Evolutionary conservation across 1,139 yeast genomes (phyloP).

Genomic region (Pichia sp.): DNA sequence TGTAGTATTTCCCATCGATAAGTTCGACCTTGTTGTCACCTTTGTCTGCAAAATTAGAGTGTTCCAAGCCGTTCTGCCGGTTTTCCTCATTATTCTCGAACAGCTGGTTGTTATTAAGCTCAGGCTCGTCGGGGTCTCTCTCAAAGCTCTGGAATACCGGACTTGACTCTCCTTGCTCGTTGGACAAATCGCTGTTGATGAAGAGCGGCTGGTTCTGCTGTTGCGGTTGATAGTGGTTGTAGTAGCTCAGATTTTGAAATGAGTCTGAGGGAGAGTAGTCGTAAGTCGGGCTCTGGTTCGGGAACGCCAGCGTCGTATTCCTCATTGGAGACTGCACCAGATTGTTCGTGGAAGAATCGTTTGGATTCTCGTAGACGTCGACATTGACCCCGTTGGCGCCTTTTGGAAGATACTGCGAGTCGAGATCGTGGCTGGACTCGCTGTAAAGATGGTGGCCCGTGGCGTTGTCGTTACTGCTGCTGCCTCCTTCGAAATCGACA

Average conservation of each 20-base stretch:
- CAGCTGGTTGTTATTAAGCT: slow-evolving; percentile 19
- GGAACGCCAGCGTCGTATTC: background rate
- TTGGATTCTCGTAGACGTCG: slow-evolving; percentile 10
- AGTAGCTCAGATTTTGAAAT: slow-evolving; percentile 7
- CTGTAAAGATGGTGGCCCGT: background rate
- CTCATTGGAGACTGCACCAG: slow-evolving; percentile 11
- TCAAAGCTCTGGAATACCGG: slow-evolving; percentile 25
- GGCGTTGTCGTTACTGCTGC: background rate
- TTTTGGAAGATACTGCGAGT: background rate
- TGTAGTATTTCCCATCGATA: slow-evolving; percentile 56
- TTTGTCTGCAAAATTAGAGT: slow-evolving; percentile 25
- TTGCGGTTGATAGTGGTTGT: background rate
- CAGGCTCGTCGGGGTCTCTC: slow-evolving; percentile 31
- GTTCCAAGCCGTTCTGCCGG: slow-evolving; percentile 17
- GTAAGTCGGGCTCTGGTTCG: slow-evolving; percentile 3
- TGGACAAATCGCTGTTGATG: background rate
- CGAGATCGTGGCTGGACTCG: background rate
- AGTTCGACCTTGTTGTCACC: slow-evolving; percentile 30
- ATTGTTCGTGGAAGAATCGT: slow-evolving; percentile 7
- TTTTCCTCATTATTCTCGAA: slow-evolving; percentile 14
- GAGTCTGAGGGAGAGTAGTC: slow-evolving; percentile 15
- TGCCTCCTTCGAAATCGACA: background rate
- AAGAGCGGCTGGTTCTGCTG: slow-evolving; percentile 1
- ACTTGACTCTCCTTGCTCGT: background rate
- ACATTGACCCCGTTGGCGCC: background rate